Conservation (phyloP, 345 rosid species). For the Odontarrhena argentea region DNA sequence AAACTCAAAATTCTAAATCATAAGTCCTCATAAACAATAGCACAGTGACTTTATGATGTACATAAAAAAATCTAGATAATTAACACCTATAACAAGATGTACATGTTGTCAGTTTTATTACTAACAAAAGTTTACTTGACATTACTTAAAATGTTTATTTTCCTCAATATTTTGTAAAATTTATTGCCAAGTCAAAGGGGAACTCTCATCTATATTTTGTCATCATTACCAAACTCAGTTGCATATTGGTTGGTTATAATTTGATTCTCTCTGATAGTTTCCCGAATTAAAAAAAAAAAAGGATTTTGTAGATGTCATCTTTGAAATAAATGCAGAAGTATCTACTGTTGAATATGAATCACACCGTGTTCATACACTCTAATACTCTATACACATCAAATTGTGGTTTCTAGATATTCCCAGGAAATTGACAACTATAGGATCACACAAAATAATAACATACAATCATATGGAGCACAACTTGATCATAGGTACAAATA, state of each 20-base stretch:
- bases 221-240: constrained; percentile 34
- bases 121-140: too few species aligned
- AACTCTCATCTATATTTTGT: constrained; percentile 35
- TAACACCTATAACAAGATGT: too few species aligned
- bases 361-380: constrained; percentile 31
- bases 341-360: constrained; percentile 14
- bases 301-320: constrained; percentile 34
- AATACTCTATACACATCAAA: not conserved
- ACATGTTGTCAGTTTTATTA: too few species aligned
- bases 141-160: too few species aligned
- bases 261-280: constrained; percentile 38
- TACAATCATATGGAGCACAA: not conserved
- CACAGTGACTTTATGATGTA: too few species aligned
- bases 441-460: not conserved
- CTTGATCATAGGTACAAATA: not conserved
- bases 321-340: constrained; percentile 26
- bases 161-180: not conserved
- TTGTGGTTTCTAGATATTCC: constrained; percentile 1
- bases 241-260: constrained; percentile 21
- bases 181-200: constrained; percentile 18
- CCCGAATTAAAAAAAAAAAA: constrained; percentile 19
- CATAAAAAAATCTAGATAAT: too few species aligned
- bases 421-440: not conserved
- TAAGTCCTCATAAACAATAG: too few species aligned
- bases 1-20: too few species aligned